Base-by-base conservation (phyloP, 176 grass and related monocot genomes). In the Carex littledalei region DNA sequence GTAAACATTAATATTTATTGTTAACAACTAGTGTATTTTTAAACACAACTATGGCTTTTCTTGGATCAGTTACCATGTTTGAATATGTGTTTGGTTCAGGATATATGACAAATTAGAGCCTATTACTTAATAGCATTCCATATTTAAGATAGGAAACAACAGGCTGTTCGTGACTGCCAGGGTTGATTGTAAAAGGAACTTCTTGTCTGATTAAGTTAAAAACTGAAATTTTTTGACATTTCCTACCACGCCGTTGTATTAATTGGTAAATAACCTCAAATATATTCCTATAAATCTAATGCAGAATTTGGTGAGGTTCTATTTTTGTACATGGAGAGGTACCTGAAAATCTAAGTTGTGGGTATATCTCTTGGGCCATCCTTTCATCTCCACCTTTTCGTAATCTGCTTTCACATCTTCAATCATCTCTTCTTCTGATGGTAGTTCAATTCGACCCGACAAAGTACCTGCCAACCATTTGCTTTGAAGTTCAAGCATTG, bases 301-400 rank as follows among this genome's bases (percentile, higher is more conserved):
- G 6, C 3, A 32, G 21, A 55, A 55, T 17, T 9, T 24, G 11
- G 22, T 45, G 2, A 47, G 20, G n/a, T 24, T 71, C 45, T 0
- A 35, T 11, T 73, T 63, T 63, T 52, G 34, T 24, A 77, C 71
- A 24, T 29, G 22, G 14, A 77, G 26, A 50, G 32, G 15, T 84
- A 98, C 95, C 91, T 95, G 93, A 88, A 34, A 68, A 10, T 86
- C 20, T 7, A 93, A 79, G 80, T 98, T 95, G 69, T 95, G 96
- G n/a, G 90, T 79, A 71, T 99, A 95, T 95, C 96, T 90, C 73
- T 94, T 99, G 50, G 91, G 93, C 91, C 90, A 92, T 89, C 96
- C 90, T 69, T 13, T 29, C 63, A 56, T 65, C 82, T 92, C 89
- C 1, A 88, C 22, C 43, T 81, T 60, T 6, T 11, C 39, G 78